A percentile compares a stretch with the other conserved stretches of the same genome.
These are phyloP conservation scores for Strobilomyces dryophilus DNA, from an alignment of 768 basidiomycete genomes.

Conservation along the genomic window DNA sequence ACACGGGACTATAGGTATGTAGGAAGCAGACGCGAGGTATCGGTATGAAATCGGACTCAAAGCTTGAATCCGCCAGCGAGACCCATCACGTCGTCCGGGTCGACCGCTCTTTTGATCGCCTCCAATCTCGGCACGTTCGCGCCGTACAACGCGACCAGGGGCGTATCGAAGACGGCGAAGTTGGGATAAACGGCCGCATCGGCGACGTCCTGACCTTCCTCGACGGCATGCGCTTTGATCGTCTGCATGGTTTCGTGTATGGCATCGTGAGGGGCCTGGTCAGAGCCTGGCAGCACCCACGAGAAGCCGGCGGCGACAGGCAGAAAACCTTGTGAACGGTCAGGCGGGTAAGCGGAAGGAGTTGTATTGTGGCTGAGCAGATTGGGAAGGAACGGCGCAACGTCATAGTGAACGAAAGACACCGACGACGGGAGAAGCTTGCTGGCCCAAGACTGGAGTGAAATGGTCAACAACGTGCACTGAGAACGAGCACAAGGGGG, in stretches of 20 bases:
- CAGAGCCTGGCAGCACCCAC: background rate
- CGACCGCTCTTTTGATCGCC: background rate
- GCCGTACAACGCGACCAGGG: conserved; percentile 45
- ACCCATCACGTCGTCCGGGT: no score
- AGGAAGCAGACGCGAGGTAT: no score
- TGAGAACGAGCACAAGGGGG: background rate
- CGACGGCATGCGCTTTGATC: conserved; percentile 23
- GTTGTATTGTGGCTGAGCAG: conserved; percentile 34
- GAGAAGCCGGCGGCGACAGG: conserved; percentile 44
- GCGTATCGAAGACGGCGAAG: conserved; percentile 52
- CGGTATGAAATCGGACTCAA: no score
- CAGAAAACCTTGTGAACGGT: conserved; percentile 30
- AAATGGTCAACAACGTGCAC: background rate
- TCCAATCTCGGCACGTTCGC: conserved; percentile 28
- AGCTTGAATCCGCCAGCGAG: no score
- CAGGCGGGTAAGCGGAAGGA: conserved; percentile 45
- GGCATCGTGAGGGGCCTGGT: conserved; percentile 32
- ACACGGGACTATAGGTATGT: no score
- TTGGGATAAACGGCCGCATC: conserved; percentile 50
- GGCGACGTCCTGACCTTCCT: background rate
- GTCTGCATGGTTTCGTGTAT: conserved; percentile 32
- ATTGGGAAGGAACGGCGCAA: conserved; percentile 50
- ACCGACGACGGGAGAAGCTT: conserved; percentile 14
- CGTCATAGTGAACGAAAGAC: conserved; percentile 14
- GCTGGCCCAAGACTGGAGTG: background rate